Evolutionary conservation across 2,329 filamentous ascomycete species (phyloP).

Genomic region (Drechslera avenae): DNA sequence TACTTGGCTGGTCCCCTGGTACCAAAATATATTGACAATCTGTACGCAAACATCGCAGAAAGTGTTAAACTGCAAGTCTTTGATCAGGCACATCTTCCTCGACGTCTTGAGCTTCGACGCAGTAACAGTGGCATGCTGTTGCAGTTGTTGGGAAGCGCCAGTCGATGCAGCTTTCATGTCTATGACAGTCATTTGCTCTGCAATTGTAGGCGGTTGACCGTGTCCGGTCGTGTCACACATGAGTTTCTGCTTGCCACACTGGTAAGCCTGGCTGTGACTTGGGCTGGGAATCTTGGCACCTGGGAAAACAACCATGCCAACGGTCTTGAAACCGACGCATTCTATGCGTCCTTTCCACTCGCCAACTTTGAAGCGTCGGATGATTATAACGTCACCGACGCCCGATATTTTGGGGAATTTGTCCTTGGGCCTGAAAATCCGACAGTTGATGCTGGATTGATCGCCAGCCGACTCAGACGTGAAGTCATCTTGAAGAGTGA

Average conservation of each 20-base stretch:
- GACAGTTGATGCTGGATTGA: conserved; percentile 26
- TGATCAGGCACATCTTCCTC: conserved; percentile 60
- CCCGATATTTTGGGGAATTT: conserved; percentile 53
- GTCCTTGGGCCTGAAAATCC: conserved; percentile 30
- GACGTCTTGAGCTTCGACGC: conserved; percentile 6
- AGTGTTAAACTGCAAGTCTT: conserved; percentile 60
- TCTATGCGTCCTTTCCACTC: conserved; percentile 25
- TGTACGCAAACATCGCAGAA: conserved; percentile 76
- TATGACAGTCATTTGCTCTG: conserved; percentile 35
- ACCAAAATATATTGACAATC: conserved; percentile 63
- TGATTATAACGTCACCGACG: conserved; percentile 67
- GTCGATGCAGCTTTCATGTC: conserved; percentile 30
- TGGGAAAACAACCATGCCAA: conserved; percentile 25
- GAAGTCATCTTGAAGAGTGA: conserved; percentile 50
- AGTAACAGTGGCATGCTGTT: conserved; percentile 18
- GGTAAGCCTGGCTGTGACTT: conserved; percentile 24
- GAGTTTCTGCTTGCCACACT: conserved; percentile 23
- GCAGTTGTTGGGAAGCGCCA: conserved; percentile 16
- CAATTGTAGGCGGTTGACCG: conserved; percentile 9
- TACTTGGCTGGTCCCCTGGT: conserved; percentile 43
- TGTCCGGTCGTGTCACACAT: conserved; percentile 5
- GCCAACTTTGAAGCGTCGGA: conserved; percentile 51
- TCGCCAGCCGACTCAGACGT: conserved; percentile 15
- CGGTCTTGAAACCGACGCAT: conserved; percentile 1
- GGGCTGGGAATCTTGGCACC: conserved; percentile 24